Evolutionary conservation across 257 asterid genomes (phyloP).

Genomic region (Nicotiana knightiana): DNA sequence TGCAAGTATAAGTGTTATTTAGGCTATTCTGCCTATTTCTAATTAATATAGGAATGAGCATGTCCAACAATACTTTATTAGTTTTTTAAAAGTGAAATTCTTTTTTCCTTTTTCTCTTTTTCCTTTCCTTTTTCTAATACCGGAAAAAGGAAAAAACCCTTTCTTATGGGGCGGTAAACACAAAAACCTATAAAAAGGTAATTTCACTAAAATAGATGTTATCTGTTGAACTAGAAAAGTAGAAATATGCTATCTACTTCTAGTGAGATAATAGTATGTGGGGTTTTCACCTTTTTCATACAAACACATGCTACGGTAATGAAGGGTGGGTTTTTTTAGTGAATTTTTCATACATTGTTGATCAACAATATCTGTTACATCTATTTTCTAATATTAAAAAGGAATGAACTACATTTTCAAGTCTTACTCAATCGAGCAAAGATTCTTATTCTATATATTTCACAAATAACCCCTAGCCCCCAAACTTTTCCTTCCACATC

Average conservation of each 20-base stretch:
- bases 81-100: background rate
- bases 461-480: background rate
- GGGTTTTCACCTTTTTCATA: background rate
- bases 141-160: background rate
- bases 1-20: no score
- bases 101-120: background rate
- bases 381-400: background rate
- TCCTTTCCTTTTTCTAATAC: background rate
- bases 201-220: background rate
- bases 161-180: background rate
- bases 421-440: background rate
- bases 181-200: background rate
- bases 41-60: no score
- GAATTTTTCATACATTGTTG: background rate
- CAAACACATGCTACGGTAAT: conserved; percentile 2
- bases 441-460: background rate
- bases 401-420: background rate
- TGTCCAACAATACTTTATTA: background rate
- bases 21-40: no score
- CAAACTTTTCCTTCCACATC: background rate
- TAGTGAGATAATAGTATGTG: background rate
- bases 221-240: background rate
- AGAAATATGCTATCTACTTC: background rate
- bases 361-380: background rate
- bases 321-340: background rate